Evolutionary conservation across 108 stramenopile genomes (phyloP), one percentile per base, ranked within the genome.

Genomic region (Nitzschia palea): DNA sequence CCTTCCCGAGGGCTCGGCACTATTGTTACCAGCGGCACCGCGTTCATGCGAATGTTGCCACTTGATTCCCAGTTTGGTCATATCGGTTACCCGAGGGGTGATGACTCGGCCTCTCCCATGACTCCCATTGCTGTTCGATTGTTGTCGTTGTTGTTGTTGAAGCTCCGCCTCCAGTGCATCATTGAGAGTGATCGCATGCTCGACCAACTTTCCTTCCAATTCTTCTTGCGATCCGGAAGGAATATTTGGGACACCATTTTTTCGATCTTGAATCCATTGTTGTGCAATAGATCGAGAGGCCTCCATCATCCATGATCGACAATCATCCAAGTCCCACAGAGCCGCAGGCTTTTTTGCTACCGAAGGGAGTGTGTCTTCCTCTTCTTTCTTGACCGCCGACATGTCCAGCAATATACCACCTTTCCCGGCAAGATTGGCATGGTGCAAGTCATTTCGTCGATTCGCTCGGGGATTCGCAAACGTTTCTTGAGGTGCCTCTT

Each of bases 11-110:
- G 44, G 29, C 27, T 31, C 44, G 10, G 62, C 53, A 6, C 85
- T 85, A 44, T 82, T 84, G 44, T 81, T 87, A 27, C 94, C 94
- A 48, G 91, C 91, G 5, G 91, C 89, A 8, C 94, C 91, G 8
- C 94, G 86, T 69, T 95, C 94, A 54, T 92, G 83, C 1, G 78
- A 59, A 52, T 92, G 86, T 65, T 95, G 94, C 94, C 94, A 95
- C 72, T 81, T 85, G 50, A 95, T 95, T 14, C 94, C 85, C 3
- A 90, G 76, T 22, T 75, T 79, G 18, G 76, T 79, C 91, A 95
- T 92, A 58, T 91, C 88, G 4, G 63, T 74, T 4, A 86, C 87
- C 30, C 94, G 82, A 20, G 89, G 93, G 27, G 93, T 94, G 3
- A 54, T 53, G 30, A 58, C 77, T 6, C 57, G 50, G 14, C 62